Base-by-base conservation (phyloP, 139 green algal species). In the Gonium pectorale region DNA sequence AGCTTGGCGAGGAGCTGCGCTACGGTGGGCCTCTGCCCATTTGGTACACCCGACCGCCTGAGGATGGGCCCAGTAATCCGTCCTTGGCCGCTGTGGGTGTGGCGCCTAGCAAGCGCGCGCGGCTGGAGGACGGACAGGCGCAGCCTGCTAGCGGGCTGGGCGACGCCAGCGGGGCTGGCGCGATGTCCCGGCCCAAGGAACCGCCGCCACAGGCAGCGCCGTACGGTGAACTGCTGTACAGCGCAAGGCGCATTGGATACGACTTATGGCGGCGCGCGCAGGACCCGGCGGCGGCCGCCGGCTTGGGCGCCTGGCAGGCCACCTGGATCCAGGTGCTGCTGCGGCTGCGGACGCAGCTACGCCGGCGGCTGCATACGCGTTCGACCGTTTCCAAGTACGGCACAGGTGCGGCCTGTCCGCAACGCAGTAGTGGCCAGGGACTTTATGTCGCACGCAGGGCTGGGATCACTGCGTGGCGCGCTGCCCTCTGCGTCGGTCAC, bases 11-110 rank as follows among this genome's bases (percentile, higher is more conserved):
- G 26, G 2, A 6, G 4, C 1, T 26, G 43, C 43, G 26, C 19
- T 60, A 54, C 44, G 68, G 68, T 27, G 70, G 70, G 0, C 46
- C 70, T 0, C 19, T 79, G 46, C 70, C 70, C 26, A 11, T 35
- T 31, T 79, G 70, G 70, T 79, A 66, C 70, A 79, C 49, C 46
- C 46, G 70, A 6, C 40, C 24, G 19, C 46, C 70, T 1, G 68
- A 0, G 3, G 24, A 31, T 13, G 3, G 43, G 27, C 7, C 44
- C 26, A 41, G 29, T 27, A 60, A 5, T 11, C 70, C 33, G 69
- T 9, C 68, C 21, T 9, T 5, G 3, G 11, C 67, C 9, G 40
- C 38, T 49, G 67, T 40, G 26, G 38, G 2, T 33, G 26, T 56
- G 17, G 43, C 40, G 43, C 43, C 26, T 27, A 43, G 68, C 1